Evolutionary conservation across 1,284 basidiomycete genomes (phyloP).

Genomic region (Lentinula novae-zelandiae): DNA sequence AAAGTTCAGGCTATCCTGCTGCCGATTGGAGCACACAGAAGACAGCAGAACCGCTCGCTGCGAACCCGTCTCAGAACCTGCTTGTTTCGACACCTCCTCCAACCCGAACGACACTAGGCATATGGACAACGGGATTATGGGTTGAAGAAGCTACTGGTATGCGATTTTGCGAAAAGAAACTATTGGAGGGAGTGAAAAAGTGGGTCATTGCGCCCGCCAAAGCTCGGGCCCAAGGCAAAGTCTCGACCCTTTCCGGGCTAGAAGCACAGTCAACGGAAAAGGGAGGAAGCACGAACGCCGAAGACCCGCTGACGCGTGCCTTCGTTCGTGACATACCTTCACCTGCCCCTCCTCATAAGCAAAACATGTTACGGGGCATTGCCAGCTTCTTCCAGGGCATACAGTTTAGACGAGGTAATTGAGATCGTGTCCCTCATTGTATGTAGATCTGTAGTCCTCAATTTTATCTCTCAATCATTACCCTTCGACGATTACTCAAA

Average conservation of each 20-base stretch:
- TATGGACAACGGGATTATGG: conserved; percentile 72
- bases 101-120: conserved; percentile 38
- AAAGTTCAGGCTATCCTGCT: too few relatives aligned
- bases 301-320: neutral
- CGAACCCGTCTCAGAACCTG: neutral
- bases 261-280: neutral
- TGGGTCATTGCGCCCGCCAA: conserved; percentile 27
- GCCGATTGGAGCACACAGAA: too few relatives aligned
- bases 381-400: neutral
- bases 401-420: neutral
- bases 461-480: neutral
- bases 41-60: too few relatives aligned
- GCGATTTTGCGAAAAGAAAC: conserved; percentile 51
- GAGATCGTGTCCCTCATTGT: neutral
- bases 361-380: neutral
- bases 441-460: neutral
- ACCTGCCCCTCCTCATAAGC: neutral
- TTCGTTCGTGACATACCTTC: neutral
- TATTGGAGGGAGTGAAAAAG: conserved; percentile 43
- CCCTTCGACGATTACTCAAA: too few relatives aligned
- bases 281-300: neutral
- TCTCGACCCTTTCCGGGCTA: neutral
- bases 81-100: neutral
- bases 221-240: neutral
- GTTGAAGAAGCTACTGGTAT: conserved; percentile 54